Conservation (phyloP, 441 rosid species). For the Gossypium laxum region DNA sequence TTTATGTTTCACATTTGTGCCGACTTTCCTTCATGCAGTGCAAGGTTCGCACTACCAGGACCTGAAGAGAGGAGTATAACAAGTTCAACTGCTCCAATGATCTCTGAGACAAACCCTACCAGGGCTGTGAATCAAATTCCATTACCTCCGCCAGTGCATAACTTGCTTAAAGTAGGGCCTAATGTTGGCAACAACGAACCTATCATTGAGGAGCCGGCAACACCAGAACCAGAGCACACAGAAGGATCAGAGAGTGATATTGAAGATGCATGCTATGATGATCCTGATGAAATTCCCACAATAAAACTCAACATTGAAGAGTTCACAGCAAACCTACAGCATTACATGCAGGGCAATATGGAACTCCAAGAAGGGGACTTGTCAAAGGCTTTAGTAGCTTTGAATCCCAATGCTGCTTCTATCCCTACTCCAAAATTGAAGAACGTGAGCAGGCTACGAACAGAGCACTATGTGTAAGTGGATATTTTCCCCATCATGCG, state of each 20-base stretch:
- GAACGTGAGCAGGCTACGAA: constrained; percentile 67
- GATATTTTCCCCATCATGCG: constrained; percentile 16
- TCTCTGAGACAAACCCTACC: constrained; percentile 25
- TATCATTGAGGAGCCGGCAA: constrained; percentile 73
- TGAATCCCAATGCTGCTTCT: constrained; percentile 54
- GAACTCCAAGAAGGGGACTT: constrained; percentile 68
- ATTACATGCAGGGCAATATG: constrained; percentile 57
- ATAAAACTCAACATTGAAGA: constrained; percentile 59
- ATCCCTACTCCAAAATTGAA: constrained; percentile 71
- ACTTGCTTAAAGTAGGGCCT: constrained; percentile 17
- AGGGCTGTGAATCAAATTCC: constrained; percentile 29
- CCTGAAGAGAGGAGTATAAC: constrained; percentile 63
- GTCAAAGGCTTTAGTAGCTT: constrained; percentile 86
- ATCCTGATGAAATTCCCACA: constrained; percentile 72
- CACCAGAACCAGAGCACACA: constrained; percentile 51
- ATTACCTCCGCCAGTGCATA: constrained; percentile 38
- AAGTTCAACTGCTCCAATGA: constrained; percentile 31
- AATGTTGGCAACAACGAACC: constrained; percentile 36
- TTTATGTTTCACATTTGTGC: constrained; percentile 13
- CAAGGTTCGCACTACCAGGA: constrained; percentile 85
- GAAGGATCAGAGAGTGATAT: constrained; percentile 51
- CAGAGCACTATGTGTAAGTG: constrained; percentile 97
- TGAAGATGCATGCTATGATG: constrained; percentile 57
- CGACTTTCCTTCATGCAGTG: constrained; percentile 45
- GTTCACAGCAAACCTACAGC: constrained; percentile 51